A percentile compares a stretch with the other conserved stretches of the same genome.
Evolutionary conservation across 192 early-diverging fungal species (phyloP).

Genomic region (Gigaspora rosea): DNA sequence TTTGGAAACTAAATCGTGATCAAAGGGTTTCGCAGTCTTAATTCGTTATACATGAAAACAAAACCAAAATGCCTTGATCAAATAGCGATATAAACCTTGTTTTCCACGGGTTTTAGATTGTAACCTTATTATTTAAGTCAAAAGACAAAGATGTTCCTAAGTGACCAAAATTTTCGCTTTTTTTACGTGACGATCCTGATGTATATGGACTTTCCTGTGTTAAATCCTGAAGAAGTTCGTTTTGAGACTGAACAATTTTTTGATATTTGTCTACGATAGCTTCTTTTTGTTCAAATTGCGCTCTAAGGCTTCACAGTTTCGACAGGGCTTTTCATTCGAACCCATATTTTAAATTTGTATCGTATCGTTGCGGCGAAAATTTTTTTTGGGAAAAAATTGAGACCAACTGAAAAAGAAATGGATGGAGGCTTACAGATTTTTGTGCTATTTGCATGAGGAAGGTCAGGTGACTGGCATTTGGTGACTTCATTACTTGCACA

Average conservation of each 20-base stretch:
- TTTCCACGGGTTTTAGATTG: not conserved
- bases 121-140: not conserved
- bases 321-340: slow-evolving; percentile 1
- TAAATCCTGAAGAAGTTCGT: slow-evolving; percentile 3
- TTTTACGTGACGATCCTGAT: not conserved
- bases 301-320: not conserved
- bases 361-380: not conserved
- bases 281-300: slow-evolving; percentile 22
- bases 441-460: too few relatives aligned
- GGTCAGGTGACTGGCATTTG: too few relatives aligned
- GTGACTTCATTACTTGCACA: too few relatives aligned
- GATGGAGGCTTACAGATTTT: too few relatives aligned
- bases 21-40: too few relatives aligned
- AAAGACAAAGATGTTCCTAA: not conserved
- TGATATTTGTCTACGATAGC: slow-evolving; percentile 9
- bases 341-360: not conserved
- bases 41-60: not conserved
- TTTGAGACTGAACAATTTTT: slow-evolving; percentile 11
- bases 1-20: not conserved
- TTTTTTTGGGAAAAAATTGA: too few relatives aligned
- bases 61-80: not conserved
- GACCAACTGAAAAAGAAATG: too few relatives aligned
- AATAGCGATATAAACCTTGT: not conserved
- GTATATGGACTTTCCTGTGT: not conserved
- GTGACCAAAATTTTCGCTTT: not conserved